phyloP scores from a whole-genome alignment of 2,329 filamentous ascomycete species.

The Hypoxylon sp. region DNA sequence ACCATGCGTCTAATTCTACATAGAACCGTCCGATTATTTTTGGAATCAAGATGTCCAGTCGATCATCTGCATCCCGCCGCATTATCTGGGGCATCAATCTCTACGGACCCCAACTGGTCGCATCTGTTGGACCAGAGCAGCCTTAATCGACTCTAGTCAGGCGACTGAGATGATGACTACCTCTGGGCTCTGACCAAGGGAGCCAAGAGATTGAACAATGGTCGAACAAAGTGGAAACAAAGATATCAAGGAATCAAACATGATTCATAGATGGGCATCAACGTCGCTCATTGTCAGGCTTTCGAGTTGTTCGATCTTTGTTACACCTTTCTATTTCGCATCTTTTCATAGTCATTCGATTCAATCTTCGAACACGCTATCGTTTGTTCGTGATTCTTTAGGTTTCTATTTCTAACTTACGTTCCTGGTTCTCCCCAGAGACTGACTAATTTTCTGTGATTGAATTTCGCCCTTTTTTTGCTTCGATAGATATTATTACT shows the following conservation, averaged over 20 bases:
- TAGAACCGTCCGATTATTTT: conserved; percentile 33
- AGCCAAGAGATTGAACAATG: conserved; percentile 45
- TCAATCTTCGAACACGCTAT: conserved; percentile 38
- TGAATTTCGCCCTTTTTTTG: conserved; percentile 31
- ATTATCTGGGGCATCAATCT: conserved; percentile 44
- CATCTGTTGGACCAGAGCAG: conserved; percentile 51
- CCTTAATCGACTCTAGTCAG: conserved; percentile 36
- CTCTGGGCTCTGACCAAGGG: conserved; percentile 21
- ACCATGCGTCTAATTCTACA: conserved; percentile 26
- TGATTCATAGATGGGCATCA: conserved; percentile 39
- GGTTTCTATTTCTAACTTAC: conserved; percentile 48
- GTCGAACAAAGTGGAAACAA: conserved; percentile 51
- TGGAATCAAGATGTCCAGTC: conserved; percentile 46
- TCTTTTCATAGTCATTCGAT: conserved; percentile 35
- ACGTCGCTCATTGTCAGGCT: conserved; percentile 22
- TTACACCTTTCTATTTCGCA: conserved; percentile 31
- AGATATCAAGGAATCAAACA: conserved; percentile 39
- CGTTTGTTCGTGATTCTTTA: conserved; percentile 49
- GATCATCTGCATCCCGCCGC: conserved; percentile 37
- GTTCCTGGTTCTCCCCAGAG: conserved; percentile 29
- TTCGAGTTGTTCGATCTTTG: conserved; percentile 34
- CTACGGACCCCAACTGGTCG: conserved; percentile 41
- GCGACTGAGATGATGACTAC: conserved; percentile 37
- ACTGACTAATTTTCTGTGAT: conserved; percentile 44
- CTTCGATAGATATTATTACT: conserved; percentile 40